Percentiles rank a stretch among this genome's conserved stretches.
Conservation (phyloP, 306 rosid species). For the Oemleria cerasiformis region DNA sequence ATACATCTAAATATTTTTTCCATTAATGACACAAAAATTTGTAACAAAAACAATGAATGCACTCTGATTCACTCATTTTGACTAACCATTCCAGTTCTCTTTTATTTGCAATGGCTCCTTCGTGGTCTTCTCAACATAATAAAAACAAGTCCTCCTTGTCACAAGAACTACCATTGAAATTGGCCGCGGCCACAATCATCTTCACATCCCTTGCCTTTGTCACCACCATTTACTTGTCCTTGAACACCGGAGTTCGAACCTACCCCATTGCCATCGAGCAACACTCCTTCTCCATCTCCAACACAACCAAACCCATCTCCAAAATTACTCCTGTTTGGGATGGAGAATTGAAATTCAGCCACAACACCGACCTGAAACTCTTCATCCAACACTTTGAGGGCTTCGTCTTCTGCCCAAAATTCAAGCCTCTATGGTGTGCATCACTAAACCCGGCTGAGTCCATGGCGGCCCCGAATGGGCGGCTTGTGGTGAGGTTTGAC, state of each 20-base stretch:
- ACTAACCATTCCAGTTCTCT: too few species aligned
- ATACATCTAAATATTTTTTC: too few species aligned
- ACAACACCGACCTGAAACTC: not conserved
- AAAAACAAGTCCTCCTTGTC: not conserved
- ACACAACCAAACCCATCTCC: not conserved
- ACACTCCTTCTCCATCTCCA: not conserved
- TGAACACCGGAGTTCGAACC: not conserved
- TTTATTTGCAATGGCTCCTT: not conserved
- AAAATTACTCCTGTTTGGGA: not conserved
- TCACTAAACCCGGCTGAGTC: not conserved
- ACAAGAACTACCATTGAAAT: not conserved
- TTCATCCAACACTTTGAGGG: not conserved
- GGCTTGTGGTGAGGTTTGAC: not conserved
- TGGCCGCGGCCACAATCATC: not conserved
- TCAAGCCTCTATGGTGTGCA: conserved; percentile 1
- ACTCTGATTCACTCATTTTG: too few species aligned
- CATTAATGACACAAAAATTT: too few species aligned
- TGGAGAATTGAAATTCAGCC: conserved; percentile 5
- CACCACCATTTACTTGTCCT: not conserved
- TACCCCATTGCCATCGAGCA: not conserved
- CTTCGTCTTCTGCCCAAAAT: not conserved
- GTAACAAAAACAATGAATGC: too few species aligned
- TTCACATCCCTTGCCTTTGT: not conserved
- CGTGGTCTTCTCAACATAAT: not conserved
- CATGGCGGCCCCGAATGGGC: not conserved